Percentiles rank a stretch among this genome's conserved stretches.
Evolutionary conservation across 768 basidiomycete genomes (phyloP).

Genomic region (Mrakia frigida): DNA sequence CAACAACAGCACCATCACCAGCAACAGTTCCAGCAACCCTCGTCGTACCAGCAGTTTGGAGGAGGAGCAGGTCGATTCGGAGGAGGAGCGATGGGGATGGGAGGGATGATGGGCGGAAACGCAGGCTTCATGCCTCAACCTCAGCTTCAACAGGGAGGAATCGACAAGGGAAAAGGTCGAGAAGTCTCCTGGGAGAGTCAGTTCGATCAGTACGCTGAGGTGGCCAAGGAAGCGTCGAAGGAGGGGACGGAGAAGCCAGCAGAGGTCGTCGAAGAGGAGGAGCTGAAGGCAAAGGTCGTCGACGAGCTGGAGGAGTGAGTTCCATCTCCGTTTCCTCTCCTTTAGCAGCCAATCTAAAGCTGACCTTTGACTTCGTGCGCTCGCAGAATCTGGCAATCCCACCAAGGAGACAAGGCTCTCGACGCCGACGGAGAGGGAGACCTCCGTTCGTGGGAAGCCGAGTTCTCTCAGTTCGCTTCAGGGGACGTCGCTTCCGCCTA

Average conservation of each 20-base stretch:
- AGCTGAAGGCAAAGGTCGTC: not conserved
- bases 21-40: constrained; percentile 6
- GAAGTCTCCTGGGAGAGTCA: constrained; percentile 17
- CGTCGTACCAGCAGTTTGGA: constrained; percentile 2
- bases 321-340: not conserved
- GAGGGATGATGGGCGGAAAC: not conserved
- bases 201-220: constrained; percentile 17
- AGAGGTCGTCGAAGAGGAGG: not conserved
- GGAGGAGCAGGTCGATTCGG: not conserved
- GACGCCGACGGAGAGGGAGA: constrained; percentile 6
- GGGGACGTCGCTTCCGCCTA: constrained; percentile 35
- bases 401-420: not conserved
- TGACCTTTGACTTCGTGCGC: not conserved
- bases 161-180: constrained; percentile 17
- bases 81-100: too few relatives aligned
- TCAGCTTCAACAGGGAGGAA: not conserved
- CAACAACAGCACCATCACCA: not conserved
- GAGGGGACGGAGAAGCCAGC: not conserved
- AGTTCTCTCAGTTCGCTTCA: constrained; percentile 40
- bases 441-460: constrained; percentile 40
- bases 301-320: constrained; percentile 25
- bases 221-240: too few relatives aligned
- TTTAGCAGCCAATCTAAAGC: too few relatives aligned
- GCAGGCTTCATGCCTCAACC: not conserved
- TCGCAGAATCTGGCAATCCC: constrained; percentile 26